phyloP scores from a whole-genome alignment of 768 basidiomycete species.

The Calocybe cyanea region DNA sequence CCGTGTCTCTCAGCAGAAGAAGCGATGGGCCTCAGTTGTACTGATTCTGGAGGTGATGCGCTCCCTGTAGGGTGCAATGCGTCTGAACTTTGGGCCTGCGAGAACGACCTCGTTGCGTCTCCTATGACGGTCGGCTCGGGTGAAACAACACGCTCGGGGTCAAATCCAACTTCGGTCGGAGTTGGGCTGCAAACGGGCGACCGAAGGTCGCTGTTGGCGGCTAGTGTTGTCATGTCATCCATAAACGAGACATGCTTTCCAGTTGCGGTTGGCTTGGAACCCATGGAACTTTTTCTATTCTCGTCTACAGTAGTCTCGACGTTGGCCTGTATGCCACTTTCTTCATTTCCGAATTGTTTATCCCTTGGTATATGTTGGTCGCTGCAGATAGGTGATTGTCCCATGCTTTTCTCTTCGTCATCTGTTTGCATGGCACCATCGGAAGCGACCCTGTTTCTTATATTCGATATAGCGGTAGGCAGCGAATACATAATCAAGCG shows the following conservation, averaged over 20 bases:
- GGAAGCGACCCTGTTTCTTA: not conserved
- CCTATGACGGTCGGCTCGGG: slow-evolving; percentile 12
- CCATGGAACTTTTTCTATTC: not conserved
- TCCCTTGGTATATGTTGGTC: slow-evolving; percentile 4
- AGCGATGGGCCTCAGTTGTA: not conserved
- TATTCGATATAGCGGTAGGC: slow-evolving; percentile 10
- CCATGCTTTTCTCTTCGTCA: not conserved
- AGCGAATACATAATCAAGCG: slow-evolving; percentile 19
- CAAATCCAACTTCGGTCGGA: slow-evolving; percentile 10
- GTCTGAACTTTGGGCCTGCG: not conserved
- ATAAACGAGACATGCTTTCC: slow-evolving; percentile 22
- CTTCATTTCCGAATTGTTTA: not conserved
- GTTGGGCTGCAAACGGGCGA: slow-evolving; percentile 9
- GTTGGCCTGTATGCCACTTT: not conserved
- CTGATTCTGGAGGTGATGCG: not conserved
- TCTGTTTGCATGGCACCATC: too few species aligned
- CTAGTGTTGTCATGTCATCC: slow-evolving; percentile 19
- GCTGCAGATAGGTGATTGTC: not conserved
- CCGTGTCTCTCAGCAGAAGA: not conserved
- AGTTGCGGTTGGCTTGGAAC: not conserved
- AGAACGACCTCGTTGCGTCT: not conserved
- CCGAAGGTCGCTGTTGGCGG: slow-evolving; percentile 11
- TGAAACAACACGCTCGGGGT: slow-evolving; percentile 2
- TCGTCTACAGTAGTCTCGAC: not conserved
- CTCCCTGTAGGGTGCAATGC: not conserved